Evolutionary conservation across 352 stramenopile species (phyloP).

Genomic region (Globisporangium yorkense): DNA sequence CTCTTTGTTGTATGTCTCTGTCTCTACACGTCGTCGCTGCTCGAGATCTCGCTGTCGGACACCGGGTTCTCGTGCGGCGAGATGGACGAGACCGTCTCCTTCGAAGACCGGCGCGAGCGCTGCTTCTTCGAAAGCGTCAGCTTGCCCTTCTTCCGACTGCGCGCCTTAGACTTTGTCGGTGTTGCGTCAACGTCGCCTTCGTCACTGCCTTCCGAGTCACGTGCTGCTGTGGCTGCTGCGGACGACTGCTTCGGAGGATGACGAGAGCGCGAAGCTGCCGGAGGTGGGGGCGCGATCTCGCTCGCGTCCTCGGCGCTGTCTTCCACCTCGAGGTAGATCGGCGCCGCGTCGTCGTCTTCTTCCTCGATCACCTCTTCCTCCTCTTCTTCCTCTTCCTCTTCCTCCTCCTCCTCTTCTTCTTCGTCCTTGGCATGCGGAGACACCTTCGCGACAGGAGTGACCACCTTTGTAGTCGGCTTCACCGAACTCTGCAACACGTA

Average conservation of each 20-base stretch:
- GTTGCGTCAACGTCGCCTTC: neutral
- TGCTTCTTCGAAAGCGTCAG: slow-evolving; percentile 9
- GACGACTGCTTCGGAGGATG: neutral
- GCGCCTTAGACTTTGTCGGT: slow-evolving; percentile 1
- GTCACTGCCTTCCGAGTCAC: neutral
- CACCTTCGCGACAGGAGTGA: neutral
- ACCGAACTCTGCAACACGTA: slow-evolving; percentile 2
- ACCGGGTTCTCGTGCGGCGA: slow-evolving; percentile 15
- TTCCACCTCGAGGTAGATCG: slow-evolving; percentile 1
- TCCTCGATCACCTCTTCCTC: slow-evolving; percentile 8
- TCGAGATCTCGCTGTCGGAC: slow-evolving; percentile 13
- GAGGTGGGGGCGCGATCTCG: neutral
- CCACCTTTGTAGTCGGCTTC: slow-evolving; percentile 9
- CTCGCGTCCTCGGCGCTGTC: neutral
- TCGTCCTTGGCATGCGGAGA: slow-evolving; percentile 1
- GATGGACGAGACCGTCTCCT: slow-evolving; percentile 8
- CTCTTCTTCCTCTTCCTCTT: slow-evolving; percentile 6
- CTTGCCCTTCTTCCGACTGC: slow-evolving; percentile 9
- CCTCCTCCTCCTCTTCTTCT: neutral
- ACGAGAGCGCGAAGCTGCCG: neutral
- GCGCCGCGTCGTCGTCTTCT: neutral
- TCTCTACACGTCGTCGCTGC: neutral
- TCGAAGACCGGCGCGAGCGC: slow-evolving; percentile 4
- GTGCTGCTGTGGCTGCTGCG: neutral
- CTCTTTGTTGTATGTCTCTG: neutral